phyloP scores from a whole-genome alignment of 352 stramenopile genomes.

The Ophiocytium majus region DNA sequence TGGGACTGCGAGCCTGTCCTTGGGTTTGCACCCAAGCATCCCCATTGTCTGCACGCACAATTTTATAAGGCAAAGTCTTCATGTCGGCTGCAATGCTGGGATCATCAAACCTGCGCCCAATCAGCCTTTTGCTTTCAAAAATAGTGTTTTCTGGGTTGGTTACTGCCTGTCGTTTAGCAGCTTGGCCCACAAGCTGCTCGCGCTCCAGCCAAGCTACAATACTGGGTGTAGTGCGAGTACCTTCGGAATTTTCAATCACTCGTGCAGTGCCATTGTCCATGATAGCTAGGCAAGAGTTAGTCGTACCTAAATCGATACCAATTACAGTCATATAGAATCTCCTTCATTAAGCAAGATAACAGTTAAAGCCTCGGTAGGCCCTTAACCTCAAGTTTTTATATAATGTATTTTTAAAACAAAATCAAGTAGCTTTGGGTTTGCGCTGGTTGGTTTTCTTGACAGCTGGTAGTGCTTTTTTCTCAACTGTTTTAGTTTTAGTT shows the following conservation, averaged over 20 bases:
- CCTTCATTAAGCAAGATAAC: too few relatives aligned
- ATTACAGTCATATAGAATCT: too few relatives aligned
- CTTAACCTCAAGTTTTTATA: too few relatives aligned
- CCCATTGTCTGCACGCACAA: too few relatives aligned
- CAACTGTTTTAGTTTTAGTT: too few relatives aligned
- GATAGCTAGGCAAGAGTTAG: not conserved
- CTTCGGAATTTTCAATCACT: slow-evolving; percentile 71
- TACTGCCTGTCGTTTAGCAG: slow-evolving; percentile 80
- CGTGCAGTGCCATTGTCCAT: not conserved
- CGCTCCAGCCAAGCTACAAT: slow-evolving; percentile 82
- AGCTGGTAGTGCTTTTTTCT: too few relatives aligned
- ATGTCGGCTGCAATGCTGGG: slow-evolving; percentile 70
- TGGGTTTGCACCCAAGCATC: too few relatives aligned
- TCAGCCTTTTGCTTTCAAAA: slow-evolving; percentile 74
- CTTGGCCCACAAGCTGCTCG: slow-evolving; percentile 84
- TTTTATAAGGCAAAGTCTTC: too few relatives aligned
- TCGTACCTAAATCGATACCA: not conserved
- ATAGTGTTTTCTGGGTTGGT: slow-evolving; percentile 82
- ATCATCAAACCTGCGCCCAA: slow-evolving; percentile 69
- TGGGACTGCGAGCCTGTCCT: slow-evolving; percentile 65
- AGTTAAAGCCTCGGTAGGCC: too few relatives aligned
- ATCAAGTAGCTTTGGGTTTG: too few relatives aligned
- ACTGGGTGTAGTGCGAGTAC: slow-evolving; percentile 78
- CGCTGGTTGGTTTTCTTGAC: too few relatives aligned
- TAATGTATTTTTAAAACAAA: too few relatives aligned